Evolutionary conservation across 176 grass and related monocot genomes (phyloP).

Genomic region (Rhynchospora pubera): DNA sequence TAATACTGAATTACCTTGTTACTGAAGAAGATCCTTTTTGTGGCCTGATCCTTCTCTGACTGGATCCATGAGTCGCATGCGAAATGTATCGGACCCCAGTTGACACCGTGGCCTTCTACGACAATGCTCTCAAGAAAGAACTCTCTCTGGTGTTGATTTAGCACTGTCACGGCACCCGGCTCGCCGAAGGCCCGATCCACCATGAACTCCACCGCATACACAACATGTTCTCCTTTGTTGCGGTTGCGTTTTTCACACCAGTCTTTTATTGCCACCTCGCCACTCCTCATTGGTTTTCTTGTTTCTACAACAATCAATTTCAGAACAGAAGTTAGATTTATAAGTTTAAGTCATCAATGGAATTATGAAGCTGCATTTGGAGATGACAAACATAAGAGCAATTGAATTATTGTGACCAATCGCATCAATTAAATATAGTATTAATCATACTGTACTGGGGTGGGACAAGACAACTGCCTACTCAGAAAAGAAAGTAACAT

Average conservation of each 20-base stretch:
- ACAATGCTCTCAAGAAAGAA: conserved; percentile 93
- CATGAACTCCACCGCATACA: conserved; percentile 82
- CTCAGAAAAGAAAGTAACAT: conserved; percentile 20
- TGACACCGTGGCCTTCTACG: conserved; percentile 52
- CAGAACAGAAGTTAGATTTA: neutral
- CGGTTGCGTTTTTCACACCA: conserved; percentile 62
- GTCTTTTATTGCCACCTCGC: conserved; percentile 57
- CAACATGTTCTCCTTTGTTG: conserved; percentile 66
- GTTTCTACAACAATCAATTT: conserved; percentile 35
- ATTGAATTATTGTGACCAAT: conserved; percentile 30
- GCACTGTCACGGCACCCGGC: conserved; percentile 59
- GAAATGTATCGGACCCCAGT: conserved; percentile 64
- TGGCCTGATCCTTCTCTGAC: conserved; percentile 48
- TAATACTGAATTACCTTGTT: conserved; percentile 47
- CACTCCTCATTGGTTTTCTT: conserved; percentile 46
- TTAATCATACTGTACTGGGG: conserved; percentile 4
- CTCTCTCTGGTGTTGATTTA: conserved; percentile 74
- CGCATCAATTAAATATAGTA: conserved; percentile 13
- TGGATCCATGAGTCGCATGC: conserved; percentile 91
- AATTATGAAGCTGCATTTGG: conserved; percentile 13
- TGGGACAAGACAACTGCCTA: neutral
- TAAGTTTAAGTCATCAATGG: conserved; percentile 6
- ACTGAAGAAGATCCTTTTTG: conserved; percentile 82
- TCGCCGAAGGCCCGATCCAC: conserved; percentile 67
- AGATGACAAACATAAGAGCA: neutral